Base-by-base conservation (phyloP, 495 filamentous ascomycete genomes). In the Astrothelium macrocarpum region DNA sequence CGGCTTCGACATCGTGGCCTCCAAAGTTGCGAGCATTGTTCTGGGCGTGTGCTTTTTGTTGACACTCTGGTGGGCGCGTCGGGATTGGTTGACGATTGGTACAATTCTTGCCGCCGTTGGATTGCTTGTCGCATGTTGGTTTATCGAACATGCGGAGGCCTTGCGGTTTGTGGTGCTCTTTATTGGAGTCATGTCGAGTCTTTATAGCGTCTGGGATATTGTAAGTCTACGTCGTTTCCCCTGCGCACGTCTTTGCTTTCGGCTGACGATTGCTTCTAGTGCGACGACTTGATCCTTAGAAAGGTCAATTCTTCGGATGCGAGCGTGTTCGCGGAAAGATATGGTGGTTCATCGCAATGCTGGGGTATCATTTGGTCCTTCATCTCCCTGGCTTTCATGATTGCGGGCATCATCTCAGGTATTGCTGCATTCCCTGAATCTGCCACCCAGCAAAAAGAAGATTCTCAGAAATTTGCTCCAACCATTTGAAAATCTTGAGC, bases 121-220 rank as follows among this genome's bases (percentile, higher is more conserved):
- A 1, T 70, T 90, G 72, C 68, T 91, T 46, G 81, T 91, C 2
- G 88, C 78, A 0, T 89, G 85, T 71, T 91, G 88, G 88, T 90
- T 91, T 71, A 90, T 91, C 71, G 80, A 79, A 2, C 85, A 90
- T 71, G 88, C 84, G 0, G 85, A 89, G 75, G 79, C 87, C 32
- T 69, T 91, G 74, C 75, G 85, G 72, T 91, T 85, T 74, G 81
- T 90, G 31, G 87, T 91, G 70, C 79, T 92, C 32, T 91, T 91
- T 67, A 90, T 92, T 63, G 89, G 87, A 18, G 87, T 91, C 59
- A 91, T 91, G 88, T 84, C 81, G 25, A 81, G 80, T 16, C 78
- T 90, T 12, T 91, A 91, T 70, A 88, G 85, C 66, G 88, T 88
- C 31, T 91, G 88, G 88, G 88, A 91, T 82, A 91, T 91, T 72